phyloP scores from a whole-genome alignment of 805 yeast genomes.

The Hanseniaspora lindneri region DNA sequence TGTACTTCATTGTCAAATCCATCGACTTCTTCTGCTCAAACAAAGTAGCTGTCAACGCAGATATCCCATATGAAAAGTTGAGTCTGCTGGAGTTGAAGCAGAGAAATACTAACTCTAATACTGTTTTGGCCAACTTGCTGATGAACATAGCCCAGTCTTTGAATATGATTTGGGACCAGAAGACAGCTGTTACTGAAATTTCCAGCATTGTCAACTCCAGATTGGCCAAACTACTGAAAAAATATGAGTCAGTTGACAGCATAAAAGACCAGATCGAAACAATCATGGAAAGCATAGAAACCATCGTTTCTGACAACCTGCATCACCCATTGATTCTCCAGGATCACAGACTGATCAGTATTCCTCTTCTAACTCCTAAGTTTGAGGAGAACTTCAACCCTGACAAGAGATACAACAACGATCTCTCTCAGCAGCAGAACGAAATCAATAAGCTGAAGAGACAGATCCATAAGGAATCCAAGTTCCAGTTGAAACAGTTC shows the following conservation, averaged over 20 bases:
- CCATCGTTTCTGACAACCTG: conserved; percentile 26
- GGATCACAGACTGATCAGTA: conserved; percentile 69
- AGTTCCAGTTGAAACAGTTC: conserved; percentile 75
- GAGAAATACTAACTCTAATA: conserved; percentile 12
- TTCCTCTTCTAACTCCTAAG: conserved; percentile 76
- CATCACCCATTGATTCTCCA: conserved; percentile 70
- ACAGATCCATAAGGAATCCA: conserved; percentile 82
- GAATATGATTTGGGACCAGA: conserved; percentile 44
- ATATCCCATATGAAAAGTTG: conserved; percentile 8
- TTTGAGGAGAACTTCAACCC: conserved; percentile 95
- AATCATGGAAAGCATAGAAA: conserved; percentile 33
- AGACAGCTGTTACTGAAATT: conserved; percentile 50
- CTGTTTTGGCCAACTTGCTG: conserved; percentile 24
- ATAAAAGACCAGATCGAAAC: conserved; percentile 38
- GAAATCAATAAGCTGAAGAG: conserved; percentile 74
- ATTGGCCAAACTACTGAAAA: conserved; percentile 25
- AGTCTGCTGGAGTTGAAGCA: conserved; percentile 7
- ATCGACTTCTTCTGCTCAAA: conserved; percentile 37
- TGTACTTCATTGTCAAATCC: conserved; percentile 44
- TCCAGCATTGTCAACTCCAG: conserved; percentile 37
- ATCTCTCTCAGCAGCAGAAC: conserved; percentile 51
- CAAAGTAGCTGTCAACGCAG: conserved; percentile 19
- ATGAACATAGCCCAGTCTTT: conserved; percentile 24
- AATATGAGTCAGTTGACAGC: conserved; percentile 30
- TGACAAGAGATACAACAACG: conserved; percentile 80